These are phyloP conservation scores for sweet orange (Citrus sinensis) DNA, from an alignment of 345 rosid species.

Conservation along the genomic window DNA sequence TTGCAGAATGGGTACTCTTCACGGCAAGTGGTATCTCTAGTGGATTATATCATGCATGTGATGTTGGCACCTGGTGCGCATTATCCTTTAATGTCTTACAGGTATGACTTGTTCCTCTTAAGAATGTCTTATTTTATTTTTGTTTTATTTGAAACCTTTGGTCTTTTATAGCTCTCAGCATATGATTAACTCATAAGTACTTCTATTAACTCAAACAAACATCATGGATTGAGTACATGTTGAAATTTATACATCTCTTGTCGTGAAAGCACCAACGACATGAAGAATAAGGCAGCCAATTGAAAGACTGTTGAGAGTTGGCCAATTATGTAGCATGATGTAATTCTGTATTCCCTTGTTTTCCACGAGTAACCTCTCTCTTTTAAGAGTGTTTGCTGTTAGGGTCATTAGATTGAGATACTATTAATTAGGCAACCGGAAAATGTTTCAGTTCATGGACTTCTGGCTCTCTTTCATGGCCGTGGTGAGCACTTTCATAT, in stretches of 20 bases:
- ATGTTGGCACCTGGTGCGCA: constrained; percentile 90
- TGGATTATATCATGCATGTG: constrained; percentile 96
- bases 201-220: not conserved
- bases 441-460: constrained; percentile 87
- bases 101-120: constrained; percentile 40
- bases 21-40: constrained; percentile 90
- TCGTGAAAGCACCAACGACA: not conserved
- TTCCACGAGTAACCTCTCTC: not conserved
- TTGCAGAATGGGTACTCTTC: constrained; percentile 93
- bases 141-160: not conserved
- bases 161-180: not conserved
- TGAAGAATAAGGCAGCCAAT: not conserved
- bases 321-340: not conserved
- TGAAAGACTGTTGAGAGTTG: constrained; percentile 1
- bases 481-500: constrained; percentile 81
- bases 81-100: constrained; percentile 73
- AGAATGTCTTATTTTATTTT: not conserved
- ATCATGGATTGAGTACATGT: not conserved
- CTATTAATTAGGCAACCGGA: constrained; percentile 13
- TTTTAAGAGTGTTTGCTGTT: not conserved
- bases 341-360: not conserved
- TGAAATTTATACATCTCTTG: not conserved
- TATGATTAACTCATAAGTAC: not conserved
- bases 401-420: constrained; percentile 13
- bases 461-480: constrained; percentile 99